Conservation (phyloP, 331 rosid genomes). For the Prunus yedoensis region DNA sequence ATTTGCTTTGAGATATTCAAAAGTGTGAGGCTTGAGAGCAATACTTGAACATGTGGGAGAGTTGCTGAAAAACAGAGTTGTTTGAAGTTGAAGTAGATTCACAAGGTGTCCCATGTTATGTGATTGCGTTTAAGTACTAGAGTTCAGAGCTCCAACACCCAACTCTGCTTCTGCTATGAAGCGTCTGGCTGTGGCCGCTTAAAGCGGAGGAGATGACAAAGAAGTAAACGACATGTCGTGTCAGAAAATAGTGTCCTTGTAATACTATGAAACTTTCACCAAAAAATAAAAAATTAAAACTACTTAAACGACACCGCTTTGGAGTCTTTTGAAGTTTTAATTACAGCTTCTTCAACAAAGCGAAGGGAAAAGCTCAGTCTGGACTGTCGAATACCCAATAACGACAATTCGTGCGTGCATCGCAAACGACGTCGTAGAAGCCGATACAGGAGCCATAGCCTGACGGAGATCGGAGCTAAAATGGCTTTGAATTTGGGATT, state of each 20-base stretch:
- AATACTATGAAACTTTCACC: too few relatives aligned
- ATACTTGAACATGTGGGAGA: neutral
- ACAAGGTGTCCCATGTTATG: constrained; percentile 8
- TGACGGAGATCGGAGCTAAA: constrained; percentile 28
- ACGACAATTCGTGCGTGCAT: neutral
- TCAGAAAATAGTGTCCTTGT: too few relatives aligned
- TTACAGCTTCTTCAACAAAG: neutral
- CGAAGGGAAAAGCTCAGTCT: neutral
- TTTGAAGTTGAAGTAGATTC: neutral
- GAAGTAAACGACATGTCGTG: neutral
- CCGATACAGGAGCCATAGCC: constrained; percentile 18
- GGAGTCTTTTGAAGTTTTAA: too few relatives aligned
- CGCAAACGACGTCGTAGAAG: constrained; percentile 16
- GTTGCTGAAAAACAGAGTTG: neutral
- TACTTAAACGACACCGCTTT: too few relatives aligned
- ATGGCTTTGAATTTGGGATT: constrained; percentile 69
- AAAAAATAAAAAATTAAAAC: too few relatives aligned
- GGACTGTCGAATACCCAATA: constrained; percentile 11
- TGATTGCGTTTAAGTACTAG: neutral
- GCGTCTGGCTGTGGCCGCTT: constrained; percentile 1
- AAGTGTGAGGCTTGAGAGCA: neutral
- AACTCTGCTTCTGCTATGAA: neutral
- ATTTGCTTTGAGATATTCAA: neutral
- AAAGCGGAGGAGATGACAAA: neutral
- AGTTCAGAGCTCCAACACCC: constrained; percentile 4